Evolutionary conservation across 2,329 filamentous ascomycete species (phyloP), one percentile per base, ranked within the genome.

Genomic region (Nectriaceae sp.): DNA sequence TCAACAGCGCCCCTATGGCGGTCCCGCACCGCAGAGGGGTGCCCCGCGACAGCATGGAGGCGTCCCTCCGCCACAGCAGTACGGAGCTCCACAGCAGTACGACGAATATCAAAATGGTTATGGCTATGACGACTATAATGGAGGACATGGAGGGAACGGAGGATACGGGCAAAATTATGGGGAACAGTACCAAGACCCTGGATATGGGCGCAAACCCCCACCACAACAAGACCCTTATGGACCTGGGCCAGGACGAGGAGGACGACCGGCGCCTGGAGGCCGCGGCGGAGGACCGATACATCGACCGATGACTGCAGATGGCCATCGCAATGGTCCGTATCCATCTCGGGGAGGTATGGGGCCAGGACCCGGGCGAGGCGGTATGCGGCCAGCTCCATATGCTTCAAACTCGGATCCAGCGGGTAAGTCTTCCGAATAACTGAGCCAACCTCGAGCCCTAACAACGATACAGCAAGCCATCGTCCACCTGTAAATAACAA

Each of bases 1-100:
- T 38, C 72, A 75, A 44, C 73, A 77, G 59, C 74, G 75, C 48
- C 72, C 73, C n/a, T 79, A 80, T 59, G 71, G 69, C 52, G 76
- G 75, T 31, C 72, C 70, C 24, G 74, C 71, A 43, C 70, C 70
- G 38, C 73, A 72, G 46, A 67, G 73, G 45, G 67, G 70, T 40
- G 62, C 58, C 40, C 70, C 71, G 33, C 71, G 72, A 71, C 61
- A 66, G 57, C 61, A 61, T 40, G 60, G 56, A 49, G 58, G 60
- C 20, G 60, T 52, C 35, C 62, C 53, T 16, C 61, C 60, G n/a
- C 59, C 59, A 46, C 71, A 70, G 44, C 69, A 70, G 24, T 68
- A 69, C 55, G 65, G 63, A 49, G 55, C 60, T 46, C 64, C 63
- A 13, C 69, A 71, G 47, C 69, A 77, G 47, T 75, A 78, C 49